phyloP scores from a whole-genome alignment of 73 alveolate species.

The Paramecium caudatum region DNA sequence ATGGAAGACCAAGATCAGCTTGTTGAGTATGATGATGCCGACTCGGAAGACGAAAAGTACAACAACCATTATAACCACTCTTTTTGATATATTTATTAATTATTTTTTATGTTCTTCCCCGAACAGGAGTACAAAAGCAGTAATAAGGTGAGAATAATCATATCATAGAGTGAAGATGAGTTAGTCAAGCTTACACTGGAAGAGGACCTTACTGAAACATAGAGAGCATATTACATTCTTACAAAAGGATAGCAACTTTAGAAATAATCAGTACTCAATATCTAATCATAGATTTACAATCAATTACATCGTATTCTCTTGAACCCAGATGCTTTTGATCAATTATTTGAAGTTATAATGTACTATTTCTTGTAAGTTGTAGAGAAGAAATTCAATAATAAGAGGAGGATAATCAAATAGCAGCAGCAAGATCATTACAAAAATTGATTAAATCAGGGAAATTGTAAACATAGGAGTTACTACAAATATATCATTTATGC shows the following conservation, averaged over 20 bases:
- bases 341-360: conserved; percentile 20
- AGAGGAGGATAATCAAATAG: conserved; percentile 54
- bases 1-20: conserved; percentile 7
- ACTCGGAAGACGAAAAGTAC: conserved; percentile 16
- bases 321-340: conserved; percentile 26
- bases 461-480: background rate
- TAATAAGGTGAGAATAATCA: background rate
- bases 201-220: conserved; percentile 67
- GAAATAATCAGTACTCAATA: conserved; percentile 64
- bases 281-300: background rate
- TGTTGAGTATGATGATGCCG: conserved; percentile 24
- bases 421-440: conserved; percentile 5
- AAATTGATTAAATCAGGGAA: background rate
- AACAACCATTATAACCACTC: conserved; percentile 4
- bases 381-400: conserved; percentile 50
- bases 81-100: conserved; percentile 16
- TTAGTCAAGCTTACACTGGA: conserved; percentile 69
- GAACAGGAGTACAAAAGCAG: conserved; percentile 43
- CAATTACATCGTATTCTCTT: conserved; percentile 5
- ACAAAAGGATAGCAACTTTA: conserved; percentile 71
- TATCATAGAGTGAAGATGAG: conserved; percentile 73
- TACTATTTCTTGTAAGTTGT: background rate
- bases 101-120: conserved; percentile 59
- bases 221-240: conserved; percentile 70
- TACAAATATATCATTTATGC: conserved; percentile 50